These are phyloP conservation scores for Fraxinus greggii DNA, from an alignment of 305 asterid genomes.

Conservation along the genomic window DNA sequence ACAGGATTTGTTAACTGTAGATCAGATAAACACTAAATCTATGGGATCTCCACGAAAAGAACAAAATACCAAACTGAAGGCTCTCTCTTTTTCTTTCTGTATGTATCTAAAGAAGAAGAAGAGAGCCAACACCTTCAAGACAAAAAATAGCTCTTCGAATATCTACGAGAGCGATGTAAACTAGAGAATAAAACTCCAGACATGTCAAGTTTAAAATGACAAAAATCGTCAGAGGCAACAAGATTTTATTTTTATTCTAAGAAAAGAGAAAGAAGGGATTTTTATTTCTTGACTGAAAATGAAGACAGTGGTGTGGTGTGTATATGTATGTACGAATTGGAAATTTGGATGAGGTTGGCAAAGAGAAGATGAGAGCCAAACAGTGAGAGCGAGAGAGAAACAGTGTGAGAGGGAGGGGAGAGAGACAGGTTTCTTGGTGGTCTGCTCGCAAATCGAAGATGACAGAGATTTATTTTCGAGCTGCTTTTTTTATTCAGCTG, in stretches of 20 bases:
- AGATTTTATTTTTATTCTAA: not conserved
- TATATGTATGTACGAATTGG: not conserved
- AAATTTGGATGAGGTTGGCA: constrained; percentile 9
- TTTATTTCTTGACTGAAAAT: not conserved
- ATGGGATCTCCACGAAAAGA: not conserved
- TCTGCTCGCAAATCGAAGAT: constrained; percentile 43
- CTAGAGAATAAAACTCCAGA: not conserved
- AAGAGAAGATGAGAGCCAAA: constrained; percentile 15
- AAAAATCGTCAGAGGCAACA: not conserved
- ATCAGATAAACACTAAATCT: not conserved
- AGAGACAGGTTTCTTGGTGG: constrained; percentile 5
- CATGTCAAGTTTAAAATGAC: not conserved
- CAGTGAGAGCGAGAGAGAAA: constrained; percentile 13
- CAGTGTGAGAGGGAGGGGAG: not conserved
- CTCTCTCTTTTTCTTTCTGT: constrained; percentile 5
- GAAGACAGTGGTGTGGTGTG: not conserved
- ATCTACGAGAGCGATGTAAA: constrained; percentile 4
- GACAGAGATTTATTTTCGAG: constrained; percentile 28
- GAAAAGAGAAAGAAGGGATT: not conserved
- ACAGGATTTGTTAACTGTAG: not conserved
- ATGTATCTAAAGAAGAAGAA: not conserved
- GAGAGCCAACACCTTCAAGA: not conserved
- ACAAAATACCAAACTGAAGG: not conserved
- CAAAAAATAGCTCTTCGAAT: constrained; percentile 1
- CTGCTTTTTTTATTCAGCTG: not conserved